A percentile compares a stretch with the other conserved stretches of the same genome.
These are phyloP conservation scores for Stephanodiscus triporus DNA, from an alignment of 108 stramenopile species.

Conservation along the genomic window DNA sequence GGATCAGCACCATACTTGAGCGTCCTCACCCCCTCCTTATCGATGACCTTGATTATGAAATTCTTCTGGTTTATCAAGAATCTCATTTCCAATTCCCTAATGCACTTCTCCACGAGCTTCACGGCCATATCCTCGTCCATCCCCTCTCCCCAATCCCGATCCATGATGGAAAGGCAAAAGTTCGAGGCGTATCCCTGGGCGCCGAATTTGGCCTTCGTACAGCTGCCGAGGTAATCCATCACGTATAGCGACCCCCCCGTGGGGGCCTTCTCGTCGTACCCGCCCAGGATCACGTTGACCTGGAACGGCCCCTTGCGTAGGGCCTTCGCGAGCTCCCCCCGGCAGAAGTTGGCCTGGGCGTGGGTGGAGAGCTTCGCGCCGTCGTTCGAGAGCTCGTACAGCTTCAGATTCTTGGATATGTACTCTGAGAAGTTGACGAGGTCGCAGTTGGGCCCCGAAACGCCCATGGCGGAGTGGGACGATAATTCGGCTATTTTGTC, in stretches of 20 bases:
- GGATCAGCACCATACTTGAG: constrained; percentile 78
- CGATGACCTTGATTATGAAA: constrained; percentile 95
- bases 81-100: constrained; percentile 90
- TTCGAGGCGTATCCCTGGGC: constrained; percentile 93
- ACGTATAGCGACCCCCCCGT: constrained; percentile 82
- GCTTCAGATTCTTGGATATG: constrained; percentile 90
- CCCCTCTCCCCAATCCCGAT: constrained; percentile 88
- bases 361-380: constrained; percentile 89
- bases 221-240: constrained; percentile 92
- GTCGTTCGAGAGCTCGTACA: constrained; percentile 94
- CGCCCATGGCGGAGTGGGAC: constrained; percentile 84
- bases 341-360: constrained; percentile 94
- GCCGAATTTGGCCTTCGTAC: constrained; percentile 83
- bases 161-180: constrained; percentile 95
- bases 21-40: constrained; percentile 88
- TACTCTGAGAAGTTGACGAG: constrained; percentile 92
- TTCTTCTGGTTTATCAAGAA: constrained; percentile 93
- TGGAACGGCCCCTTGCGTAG: constrained; percentile 96
- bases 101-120: constrained; percentile 84
- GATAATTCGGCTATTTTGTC: constrained; percentile 85
- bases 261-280: constrained; percentile 76
- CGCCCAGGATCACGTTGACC: constrained; percentile 93
- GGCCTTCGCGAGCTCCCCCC: constrained; percentile 92
- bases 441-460: constrained; percentile 90
- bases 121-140: constrained; percentile 87